phyloP scores from a whole-genome alignment of 2,329 filamentous ascomycete species.

The Exophiala xenobiotica region DNA sequence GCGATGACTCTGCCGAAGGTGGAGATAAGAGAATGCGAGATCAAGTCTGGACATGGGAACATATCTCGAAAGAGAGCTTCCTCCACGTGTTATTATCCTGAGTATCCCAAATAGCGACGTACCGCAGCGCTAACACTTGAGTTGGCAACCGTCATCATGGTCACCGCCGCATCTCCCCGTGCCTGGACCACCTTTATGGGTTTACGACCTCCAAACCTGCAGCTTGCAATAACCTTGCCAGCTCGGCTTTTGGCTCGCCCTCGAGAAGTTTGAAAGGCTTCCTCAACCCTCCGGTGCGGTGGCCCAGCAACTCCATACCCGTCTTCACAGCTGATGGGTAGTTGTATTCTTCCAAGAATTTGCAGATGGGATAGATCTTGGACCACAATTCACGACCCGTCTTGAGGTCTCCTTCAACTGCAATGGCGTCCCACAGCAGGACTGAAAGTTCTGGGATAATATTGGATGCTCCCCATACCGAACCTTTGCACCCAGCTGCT shows the following conservation, averaged over 20 bases:
- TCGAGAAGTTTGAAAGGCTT: conserved; percentile 49
- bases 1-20: conserved; percentile 22
- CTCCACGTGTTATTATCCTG: conserved; percentile 2
- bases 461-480: conserved; percentile 54
- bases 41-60: conserved; percentile 6
- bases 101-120: background rate
- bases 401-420: conserved; percentile 44
- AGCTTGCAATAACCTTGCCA: conserved; percentile 40
- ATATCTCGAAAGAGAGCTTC: conserved; percentile 1
- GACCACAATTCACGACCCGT: conserved; percentile 49
- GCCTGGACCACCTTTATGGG: conserved; percentile 21
- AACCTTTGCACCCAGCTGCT: conserved; percentile 50
- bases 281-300: conserved; percentile 48
- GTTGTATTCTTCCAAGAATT: conserved; percentile 51
- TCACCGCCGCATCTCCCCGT: too few relatives aligned
- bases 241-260: conserved; percentile 36
- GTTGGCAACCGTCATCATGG: too few relatives aligned
- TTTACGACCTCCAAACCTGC: conserved; percentile 39
- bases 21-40: background rate
- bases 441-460: conserved; percentile 52
- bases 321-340: conserved; percentile 52
- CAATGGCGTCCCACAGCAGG: conserved; percentile 50
- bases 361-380: conserved; percentile 52
- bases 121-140: background rate
- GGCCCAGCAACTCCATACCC: conserved; percentile 46